Evolutionary conservation across 108 stramenopile genomes (phyloP), one percentile per base, ranked within the genome.

Genomic region (Craspedostauros australis): DNA sequence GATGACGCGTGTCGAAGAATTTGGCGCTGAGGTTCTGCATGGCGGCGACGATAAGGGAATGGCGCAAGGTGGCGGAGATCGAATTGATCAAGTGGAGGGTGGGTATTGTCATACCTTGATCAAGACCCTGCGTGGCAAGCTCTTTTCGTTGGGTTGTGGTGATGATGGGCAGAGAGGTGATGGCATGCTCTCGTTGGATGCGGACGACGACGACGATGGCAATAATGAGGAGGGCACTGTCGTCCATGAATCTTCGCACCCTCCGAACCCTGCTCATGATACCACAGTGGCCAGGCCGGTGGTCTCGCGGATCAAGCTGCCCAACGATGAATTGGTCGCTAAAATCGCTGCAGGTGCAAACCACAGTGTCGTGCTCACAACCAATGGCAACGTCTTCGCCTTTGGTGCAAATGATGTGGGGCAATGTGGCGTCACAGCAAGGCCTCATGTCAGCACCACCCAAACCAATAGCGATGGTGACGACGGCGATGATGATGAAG

Each of bases 341-440:
- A 18, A 43, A 11, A 23, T 54, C 22, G 53, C 53, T 19, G 53
- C 53, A 0, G 75, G 75, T 20, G 46, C 39, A n/a, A 67, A 68
- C 47, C 71, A 76, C 26, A 72, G 70, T 26, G 42, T 76, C 28
- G 31, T 76, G 16, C 57, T 76, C n/a, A 28, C 50, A 4, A 47
- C 68, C 5, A 57, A 72, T 25, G 75, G 75, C 20, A 39, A 48
- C 11, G 75, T 71, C 30, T 72, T 68, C 38, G 70, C 60, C 4
- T 76, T 71, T 40, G 75, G 75, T 31, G 72, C 75, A 28, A 76
- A 76, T 28, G 75, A 76, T 39, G 66, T 51, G 2, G 75, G 75
- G 1, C 75, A 72, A 39, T 54, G 53, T 23, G 53, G 53, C n/a
- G 53, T 54, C 19, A 27, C 36, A 11, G 7, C 8, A 7, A n/a